phyloP scores from a whole-genome alignment of 768 basidiomycete genomes.

The Postia placenta region DNA sequence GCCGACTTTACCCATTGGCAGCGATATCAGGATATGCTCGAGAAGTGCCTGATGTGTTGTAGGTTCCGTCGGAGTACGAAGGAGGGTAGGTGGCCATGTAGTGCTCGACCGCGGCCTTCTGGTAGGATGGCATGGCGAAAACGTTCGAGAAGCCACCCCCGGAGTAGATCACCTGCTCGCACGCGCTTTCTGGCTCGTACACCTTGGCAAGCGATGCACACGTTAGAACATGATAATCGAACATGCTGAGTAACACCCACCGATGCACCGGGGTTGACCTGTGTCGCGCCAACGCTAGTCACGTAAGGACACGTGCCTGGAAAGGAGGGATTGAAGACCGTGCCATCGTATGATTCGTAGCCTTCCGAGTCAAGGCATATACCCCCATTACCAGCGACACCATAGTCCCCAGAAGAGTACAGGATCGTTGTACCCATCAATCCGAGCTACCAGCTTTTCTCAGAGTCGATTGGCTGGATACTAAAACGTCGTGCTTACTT shows the following conservation, averaged over 20 bases:
- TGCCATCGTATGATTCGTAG: conserved; percentile 6
- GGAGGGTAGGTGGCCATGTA: conserved; percentile 28
- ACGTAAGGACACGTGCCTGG: conserved; percentile 35
- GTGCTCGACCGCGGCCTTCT: conserved; percentile 20
- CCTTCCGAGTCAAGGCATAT: conserved; percentile 29
- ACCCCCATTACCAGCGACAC: conserved; percentile 31
- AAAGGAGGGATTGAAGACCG: conserved; percentile 13
- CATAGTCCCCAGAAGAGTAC: conserved; percentile 39
- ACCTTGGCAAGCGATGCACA: conserved; percentile 10
- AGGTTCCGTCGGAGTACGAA: conserved; percentile 24
- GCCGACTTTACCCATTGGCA: conserved; percentile 24
- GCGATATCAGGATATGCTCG: conserved; percentile 26
- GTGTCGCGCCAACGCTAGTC: conserved; percentile 31
- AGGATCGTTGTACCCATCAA: conserved; percentile 32
- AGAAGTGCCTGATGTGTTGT: conserved; percentile 24
- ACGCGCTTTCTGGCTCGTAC: conserved; percentile 27
- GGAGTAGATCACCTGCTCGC: conserved; percentile 29
- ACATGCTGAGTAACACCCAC: background rate
- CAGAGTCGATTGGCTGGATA: too few species aligned
- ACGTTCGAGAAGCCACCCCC: conserved; percentile 38
- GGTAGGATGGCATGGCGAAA: conserved; percentile 33
- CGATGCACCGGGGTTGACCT: conserved; percentile 23
- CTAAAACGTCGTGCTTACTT: conserved; percentile 10
- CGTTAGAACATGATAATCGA: too few species aligned
- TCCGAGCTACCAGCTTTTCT: conserved; percentile 19